Evolutionary conservation across 2,329 filamentous ascomycete species (phyloP), one percentile per base, ranked within the genome.

Genomic region (Pseudonectria foliicola): DNA sequence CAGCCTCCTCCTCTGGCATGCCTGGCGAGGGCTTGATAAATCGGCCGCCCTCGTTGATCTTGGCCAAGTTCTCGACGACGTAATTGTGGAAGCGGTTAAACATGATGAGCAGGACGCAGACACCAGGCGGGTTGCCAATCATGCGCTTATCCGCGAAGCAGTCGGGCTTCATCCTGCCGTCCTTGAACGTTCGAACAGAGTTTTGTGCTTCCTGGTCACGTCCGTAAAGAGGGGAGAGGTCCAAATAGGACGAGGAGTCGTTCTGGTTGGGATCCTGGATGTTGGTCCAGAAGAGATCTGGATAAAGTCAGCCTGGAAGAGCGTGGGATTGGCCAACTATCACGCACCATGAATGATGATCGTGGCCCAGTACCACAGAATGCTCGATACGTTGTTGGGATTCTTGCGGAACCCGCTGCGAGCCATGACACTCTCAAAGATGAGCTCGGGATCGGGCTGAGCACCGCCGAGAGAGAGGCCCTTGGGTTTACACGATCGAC

Each of bases 61-160:
- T 64, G 0, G 84, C 84, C 13, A 95, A 66, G 41, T 90, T 82
- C 35, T 79, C 74, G 2, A 85, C 88, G 0, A 88, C 77, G 45
- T 92, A 73, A 61, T 96, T 95, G 62, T 95, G 90, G 62, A 93
- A 93, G 15, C 80, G 74, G 50, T 82, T 82, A 62, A 87, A 81
- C 82, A 88, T 86, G 58, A 89, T 71, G 18, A 89, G 61, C 3
- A 89, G 51, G 4, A 85, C 78, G 37, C 77, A 73, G 4, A 84
- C 81, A 10, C 82, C 82, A 0, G 85, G 80, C 0, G 84, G 85
- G 50, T 85, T 80, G 8, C 76, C 80, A 15, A 81, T 60, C 3
- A 88, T 63, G 35, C 84, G 71, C 58, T 79, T 78, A 51, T 87
- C 82, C 3, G 80, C 76, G 45, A 83, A 89, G 7, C 68, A 66